phyloP scores from a whole-genome alignment of 2,329 filamentous ascomycete species.

The Curvularia sp. region DNA sequence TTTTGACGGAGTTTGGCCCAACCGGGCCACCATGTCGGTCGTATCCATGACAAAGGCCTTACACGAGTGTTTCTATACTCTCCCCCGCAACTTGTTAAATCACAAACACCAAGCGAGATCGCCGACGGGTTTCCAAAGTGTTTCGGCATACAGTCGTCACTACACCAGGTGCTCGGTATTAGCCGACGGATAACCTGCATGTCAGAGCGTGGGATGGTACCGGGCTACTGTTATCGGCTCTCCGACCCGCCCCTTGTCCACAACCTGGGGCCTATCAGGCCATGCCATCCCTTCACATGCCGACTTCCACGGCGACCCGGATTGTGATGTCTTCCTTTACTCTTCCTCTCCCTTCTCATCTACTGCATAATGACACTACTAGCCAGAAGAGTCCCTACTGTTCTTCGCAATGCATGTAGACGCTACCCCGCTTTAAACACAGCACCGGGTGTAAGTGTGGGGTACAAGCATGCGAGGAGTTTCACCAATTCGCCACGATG shows the following conservation, averaged over 20 bases:
- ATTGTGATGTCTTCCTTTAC: constrained; percentile 18
- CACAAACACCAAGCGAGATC: neutral
- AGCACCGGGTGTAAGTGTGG: constrained; percentile 11
- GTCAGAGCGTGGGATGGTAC: constrained; percentile 21
- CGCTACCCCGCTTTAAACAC: constrained; percentile 30
- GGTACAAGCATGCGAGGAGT: constrained; percentile 17
- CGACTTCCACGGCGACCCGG: constrained; percentile 15
- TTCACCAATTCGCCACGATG: constrained; percentile 46
- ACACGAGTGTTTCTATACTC: neutral
- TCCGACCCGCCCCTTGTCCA: constrained; percentile 23
- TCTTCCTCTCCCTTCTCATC: neutral
- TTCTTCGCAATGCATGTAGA: constrained; percentile 30
- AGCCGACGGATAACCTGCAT: constrained; percentile 23
- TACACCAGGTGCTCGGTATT: constrained; percentile 6
- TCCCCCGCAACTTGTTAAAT: neutral
- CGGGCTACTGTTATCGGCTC: constrained; percentile 31
- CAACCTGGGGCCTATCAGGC: constrained; percentile 28
- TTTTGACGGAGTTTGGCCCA: neutral
- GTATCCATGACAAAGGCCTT: neutral
- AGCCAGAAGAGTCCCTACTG: constrained; percentile 18
- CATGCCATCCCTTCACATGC: constrained; percentile 25
- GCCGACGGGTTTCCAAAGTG: neutral
- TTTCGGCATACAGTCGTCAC: neutral
- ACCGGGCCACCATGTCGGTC: neutral
- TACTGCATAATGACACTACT: constrained; percentile 26